Evolutionary conservation across 768 basidiomycete genomes (phyloP).

Genomic region (Cantharellus cinnabarinus): DNA sequence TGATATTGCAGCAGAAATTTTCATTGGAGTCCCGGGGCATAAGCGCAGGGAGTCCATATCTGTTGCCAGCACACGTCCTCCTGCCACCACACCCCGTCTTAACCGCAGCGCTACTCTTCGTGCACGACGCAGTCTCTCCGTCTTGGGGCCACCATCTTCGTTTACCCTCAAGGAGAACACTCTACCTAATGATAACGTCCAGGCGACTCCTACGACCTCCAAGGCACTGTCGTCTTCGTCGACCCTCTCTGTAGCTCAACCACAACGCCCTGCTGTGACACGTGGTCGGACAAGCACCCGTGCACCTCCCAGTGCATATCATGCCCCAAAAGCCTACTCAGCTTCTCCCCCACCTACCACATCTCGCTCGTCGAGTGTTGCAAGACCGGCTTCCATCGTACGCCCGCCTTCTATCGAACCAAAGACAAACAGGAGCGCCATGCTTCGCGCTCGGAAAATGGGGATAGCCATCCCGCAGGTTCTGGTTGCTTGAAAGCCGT

Average conservation of each 20-base stretch:
- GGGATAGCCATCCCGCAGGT: not conserved
- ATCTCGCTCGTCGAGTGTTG: slow-evolving; percentile 20
- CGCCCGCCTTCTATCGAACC: slow-evolving; percentile 39
- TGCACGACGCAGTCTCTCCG: not conserved
- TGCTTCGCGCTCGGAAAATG: slow-evolving; percentile 17
- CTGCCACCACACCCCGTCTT: slow-evolving; percentile 42
- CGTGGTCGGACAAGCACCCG: not conserved
- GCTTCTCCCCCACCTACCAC: slow-evolving; percentile 23
- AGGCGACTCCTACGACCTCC: slow-evolving; percentile 28
- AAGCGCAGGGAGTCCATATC: slow-evolving; percentile 45
- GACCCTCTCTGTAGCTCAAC: slow-evolving; percentile 24
- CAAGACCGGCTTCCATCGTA: slow-evolving; percentile 3
- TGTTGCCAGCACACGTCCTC: slow-evolving; percentile 59
- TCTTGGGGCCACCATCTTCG: slow-evolving; percentile 28
- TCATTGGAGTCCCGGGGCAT: slow-evolving; percentile 65
- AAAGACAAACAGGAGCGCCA: slow-evolving; percentile 53
- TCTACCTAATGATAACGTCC: slow-evolving; percentile 2
- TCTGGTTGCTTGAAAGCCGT: not conserved
- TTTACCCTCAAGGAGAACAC: slow-evolving; percentile 23
- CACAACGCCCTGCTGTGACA: slow-evolving; percentile 9
- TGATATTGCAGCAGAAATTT: slow-evolving; percentile 24
- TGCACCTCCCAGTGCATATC: not conserved
- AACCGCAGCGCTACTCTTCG: slow-evolving; percentile 8
- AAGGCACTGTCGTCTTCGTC: slow-evolving; percentile 13
- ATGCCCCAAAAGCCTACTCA: slow-evolving; percentile 5